These are phyloP conservation scores for Rhododendron vialii DNA, from an alignment of 148 eudicot genomes.

Conservation along the genomic window DNA sequence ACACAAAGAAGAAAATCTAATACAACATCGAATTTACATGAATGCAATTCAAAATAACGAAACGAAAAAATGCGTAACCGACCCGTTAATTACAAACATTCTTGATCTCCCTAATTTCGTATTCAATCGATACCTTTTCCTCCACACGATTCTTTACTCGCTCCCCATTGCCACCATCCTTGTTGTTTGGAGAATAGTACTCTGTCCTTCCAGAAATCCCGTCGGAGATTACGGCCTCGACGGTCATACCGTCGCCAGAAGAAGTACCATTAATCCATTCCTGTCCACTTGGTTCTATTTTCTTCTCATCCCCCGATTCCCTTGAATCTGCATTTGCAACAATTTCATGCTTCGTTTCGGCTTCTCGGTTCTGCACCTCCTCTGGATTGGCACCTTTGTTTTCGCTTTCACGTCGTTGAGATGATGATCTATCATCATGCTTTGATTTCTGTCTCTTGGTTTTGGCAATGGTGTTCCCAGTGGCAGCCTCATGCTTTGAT, in stretches of 20 bases:
- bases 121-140: conserved; percentile 9
- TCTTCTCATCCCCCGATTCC: not conserved
- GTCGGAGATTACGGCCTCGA: conserved; percentile 1
- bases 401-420: not conserved
- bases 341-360: not conserved
- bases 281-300: not conserved
- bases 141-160: not conserved
- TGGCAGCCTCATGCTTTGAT: conserved; percentile 8
- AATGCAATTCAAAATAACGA: not conserved
- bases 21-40: not conserved
- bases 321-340: not conserved
- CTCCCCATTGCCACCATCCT: not conserved
- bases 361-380: not conserved
- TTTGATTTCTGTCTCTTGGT: not conserved
- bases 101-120: not conserved
- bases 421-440: not conserved
- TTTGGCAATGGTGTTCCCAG: not conserved
- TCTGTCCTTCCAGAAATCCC: conserved; percentile 14
- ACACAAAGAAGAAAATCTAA: no score
- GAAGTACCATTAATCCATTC: not conserved
- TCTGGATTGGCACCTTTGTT: not conserved
- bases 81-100: not conserved
- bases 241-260: not conserved
- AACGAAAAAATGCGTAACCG: no score
- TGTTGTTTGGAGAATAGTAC: conserved; percentile 7